A percentile compares a stretch with the other conserved stretches of the same genome.
Evolutionary conservation across 768 basidiomycete species (phyloP).

Genomic region (Lenzites betulinus): DNA sequence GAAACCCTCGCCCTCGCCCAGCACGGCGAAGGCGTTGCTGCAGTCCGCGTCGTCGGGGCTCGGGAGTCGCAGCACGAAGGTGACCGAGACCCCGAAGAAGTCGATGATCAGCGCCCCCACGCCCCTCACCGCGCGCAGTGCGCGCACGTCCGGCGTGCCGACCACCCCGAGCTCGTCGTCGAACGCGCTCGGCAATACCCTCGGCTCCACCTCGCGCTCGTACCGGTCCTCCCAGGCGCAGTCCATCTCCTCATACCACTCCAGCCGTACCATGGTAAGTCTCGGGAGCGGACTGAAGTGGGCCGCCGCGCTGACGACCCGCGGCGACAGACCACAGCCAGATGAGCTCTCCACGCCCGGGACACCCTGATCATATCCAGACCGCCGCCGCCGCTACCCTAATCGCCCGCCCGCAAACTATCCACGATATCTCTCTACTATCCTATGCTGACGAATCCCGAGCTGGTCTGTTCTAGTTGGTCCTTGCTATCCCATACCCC

Average conservation of each 20-base stretch:
- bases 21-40: slow-evolving; percentile 54
- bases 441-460: slow-evolving; percentile 29
- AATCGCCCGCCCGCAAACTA: slow-evolving; percentile 33
- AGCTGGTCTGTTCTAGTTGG: slow-evolving; percentile 29
- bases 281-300: no score
- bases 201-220: slow-evolving; percentile 63
- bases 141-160: slow-evolving; percentile 54
- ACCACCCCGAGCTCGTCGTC: slow-evolving; percentile 58
- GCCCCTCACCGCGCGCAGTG: slow-evolving; percentile 77
- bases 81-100: slow-evolving; percentile 82
- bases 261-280: slow-evolving; percentile 72
- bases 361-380: slow-evolving; percentile 17
- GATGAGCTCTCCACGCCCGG: slow-evolving; percentile 21
- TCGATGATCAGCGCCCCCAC: slow-evolving; percentile 88
- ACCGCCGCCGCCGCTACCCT: slow-evolving; percentile 17
- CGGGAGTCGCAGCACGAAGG: slow-evolving; percentile 51
- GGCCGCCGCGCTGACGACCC: not conserved
- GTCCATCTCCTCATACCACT: slow-evolving; percentile 70
- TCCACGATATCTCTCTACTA: slow-evolving; percentile 28
- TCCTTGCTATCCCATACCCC: slow-evolving; percentile 31
- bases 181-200: slow-evolving; percentile 48
- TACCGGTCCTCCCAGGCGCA: slow-evolving; percentile 72
- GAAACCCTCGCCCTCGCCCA: slow-evolving; percentile 46
- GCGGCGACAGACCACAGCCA: slow-evolving; percentile 25
- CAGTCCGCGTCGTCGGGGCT: slow-evolving; percentile 58